These are phyloP conservation scores for Neurospora tetraspora DNA, from an alignment of 495 filamentous ascomycete species.

Conservation along the genomic window DNA sequence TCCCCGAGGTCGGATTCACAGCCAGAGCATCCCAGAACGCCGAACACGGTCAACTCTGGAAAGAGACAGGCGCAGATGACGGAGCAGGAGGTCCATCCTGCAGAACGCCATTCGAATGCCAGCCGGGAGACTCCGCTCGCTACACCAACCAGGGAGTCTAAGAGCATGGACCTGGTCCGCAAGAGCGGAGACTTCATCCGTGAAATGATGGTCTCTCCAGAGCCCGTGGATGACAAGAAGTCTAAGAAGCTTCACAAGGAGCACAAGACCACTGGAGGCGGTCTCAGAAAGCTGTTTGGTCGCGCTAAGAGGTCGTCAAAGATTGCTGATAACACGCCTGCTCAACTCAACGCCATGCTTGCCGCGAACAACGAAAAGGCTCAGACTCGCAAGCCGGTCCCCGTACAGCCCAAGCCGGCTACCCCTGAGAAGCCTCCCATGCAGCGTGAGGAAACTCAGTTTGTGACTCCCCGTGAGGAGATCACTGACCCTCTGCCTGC, in stretches of 20 bases:
- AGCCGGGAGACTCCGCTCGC: slow-evolving; percentile 30
- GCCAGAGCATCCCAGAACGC: neutral
- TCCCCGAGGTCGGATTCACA: neutral
- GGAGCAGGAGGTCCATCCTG: slow-evolving; percentile 27
- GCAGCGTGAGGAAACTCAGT: slow-evolving; percentile 13
- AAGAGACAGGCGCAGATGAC: slow-evolving; percentile 3
- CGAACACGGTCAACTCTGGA: neutral
- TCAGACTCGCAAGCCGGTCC: slow-evolving; percentile 10
- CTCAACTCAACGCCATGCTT: slow-evolving; percentile 28
- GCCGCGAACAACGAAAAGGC: slow-evolving; percentile 10
- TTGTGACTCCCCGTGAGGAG: slow-evolving; percentile 20
- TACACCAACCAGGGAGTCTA: slow-evolving; percentile 26
- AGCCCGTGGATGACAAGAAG: slow-evolving; percentile 36
- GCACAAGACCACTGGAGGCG: slow-evolving; percentile 30
- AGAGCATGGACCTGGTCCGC: slow-evolving; percentile 27
- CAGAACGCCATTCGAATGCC: slow-evolving; percentile 21
- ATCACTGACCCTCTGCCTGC: slow-evolving; percentile 15
- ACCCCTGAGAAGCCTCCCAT: slow-evolving; percentile 20
- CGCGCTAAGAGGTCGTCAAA: slow-evolving; percentile 48
- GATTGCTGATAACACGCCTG: slow-evolving; percentile 37
- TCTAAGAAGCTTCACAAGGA: slow-evolving; percentile 48
- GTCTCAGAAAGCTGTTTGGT: slow-evolving; percentile 55
- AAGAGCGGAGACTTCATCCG: slow-evolving; percentile 28
- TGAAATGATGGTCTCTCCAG: slow-evolving; percentile 35
- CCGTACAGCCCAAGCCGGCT: slow-evolving; percentile 12